Conservation (phyloP, 306 rosid species). For the Lathyrus tuberosus region DNA sequence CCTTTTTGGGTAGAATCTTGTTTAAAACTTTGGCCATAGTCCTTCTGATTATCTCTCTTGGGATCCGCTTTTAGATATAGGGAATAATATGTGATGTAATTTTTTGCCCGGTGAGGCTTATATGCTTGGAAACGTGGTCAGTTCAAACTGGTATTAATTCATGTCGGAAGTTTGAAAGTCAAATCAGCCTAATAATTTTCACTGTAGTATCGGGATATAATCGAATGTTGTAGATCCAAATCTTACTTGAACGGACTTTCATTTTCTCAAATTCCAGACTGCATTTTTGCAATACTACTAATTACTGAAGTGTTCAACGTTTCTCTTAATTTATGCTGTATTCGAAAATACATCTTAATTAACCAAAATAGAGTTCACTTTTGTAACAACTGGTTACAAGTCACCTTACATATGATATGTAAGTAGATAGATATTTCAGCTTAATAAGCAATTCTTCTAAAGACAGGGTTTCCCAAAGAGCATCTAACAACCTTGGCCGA, state of each 20-base stretch:
- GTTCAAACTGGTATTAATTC: slow-evolving; percentile 37
- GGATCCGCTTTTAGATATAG: slow-evolving; percentile 40
- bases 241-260: background rate
- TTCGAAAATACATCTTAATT: slow-evolving; percentile 22
- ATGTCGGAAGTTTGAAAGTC: slow-evolving; percentile 26
- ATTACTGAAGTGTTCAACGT: background rate
- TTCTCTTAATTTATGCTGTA: background rate
- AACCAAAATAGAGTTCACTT: slow-evolving; percentile 6
- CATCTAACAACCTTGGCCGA: background rate
- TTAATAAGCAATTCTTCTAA: background rate
- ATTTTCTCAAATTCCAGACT: slow-evolving; percentile 1
- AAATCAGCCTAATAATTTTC: slow-evolving; percentile 11
- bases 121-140: slow-evolving; percentile 18
- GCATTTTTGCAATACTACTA: background rate
- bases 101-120: slow-evolving; percentile 9
- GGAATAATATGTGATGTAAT: slow-evolving; percentile 49
- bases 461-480: background rate
- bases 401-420: background rate
- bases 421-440: slow-evolving; percentile 22
- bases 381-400: slow-evolving; percentile 3
- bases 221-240: background rate
- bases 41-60: slow-evolving; percentile 23
- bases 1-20: slow-evolving; percentile 23
- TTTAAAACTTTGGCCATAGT: slow-evolving; percentile 43
- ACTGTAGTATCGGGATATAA: slow-evolving; percentile 4